Percentiles rank a stretch among this genome's conserved stretches.
These are phyloP conservation scores for Ganoderma leucocontextum DNA, from an alignment of 1,284 basidiomycete genomes.

Conservation along the genomic window DNA sequence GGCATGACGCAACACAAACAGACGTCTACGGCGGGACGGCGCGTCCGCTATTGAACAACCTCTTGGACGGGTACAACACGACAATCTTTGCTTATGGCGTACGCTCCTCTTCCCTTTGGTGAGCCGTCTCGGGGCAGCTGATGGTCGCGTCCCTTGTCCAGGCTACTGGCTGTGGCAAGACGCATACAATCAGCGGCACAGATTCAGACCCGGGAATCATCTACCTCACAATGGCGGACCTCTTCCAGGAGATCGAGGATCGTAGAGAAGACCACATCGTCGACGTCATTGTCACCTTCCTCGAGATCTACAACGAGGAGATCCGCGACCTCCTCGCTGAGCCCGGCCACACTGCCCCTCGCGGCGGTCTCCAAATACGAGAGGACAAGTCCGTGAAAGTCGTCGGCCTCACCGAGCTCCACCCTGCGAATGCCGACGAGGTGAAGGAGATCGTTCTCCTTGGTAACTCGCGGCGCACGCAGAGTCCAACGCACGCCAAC, in stretches of 20 bases:
- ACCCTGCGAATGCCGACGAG: conserved; percentile 85
- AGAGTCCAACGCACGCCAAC: conserved; percentile 94
- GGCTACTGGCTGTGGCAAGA: conserved; percentile 98
- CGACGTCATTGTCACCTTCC: conserved; percentile 90
- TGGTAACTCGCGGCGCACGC: conserved; percentile 88
- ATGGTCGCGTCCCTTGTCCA: conserved; percentile 43
- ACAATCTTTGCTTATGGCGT: conserved; percentile 98
- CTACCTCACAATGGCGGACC: conserved; percentile 95
- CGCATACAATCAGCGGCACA: conserved; percentile 95
- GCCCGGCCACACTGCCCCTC: conserved; percentile 66
- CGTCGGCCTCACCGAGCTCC: conserved; percentile 81
- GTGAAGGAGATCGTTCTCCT: conserved; percentile 91
- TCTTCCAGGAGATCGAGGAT: conserved; percentile 91
- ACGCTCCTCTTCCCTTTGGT: conserved; percentile 46
- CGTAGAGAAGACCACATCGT: conserved; percentile 82
- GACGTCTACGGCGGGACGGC: conserved; percentile 89
- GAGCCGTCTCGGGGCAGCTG: conserved; percentile 27
- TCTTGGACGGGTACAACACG: conserved; percentile 95
- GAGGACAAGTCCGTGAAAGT: conserved; percentile 95
- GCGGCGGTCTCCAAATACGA: conserved; percentile 89
- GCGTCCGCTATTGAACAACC: conserved; percentile 81
- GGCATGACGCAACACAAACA: conserved; percentile 79
- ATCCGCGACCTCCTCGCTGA: conserved; percentile 94
- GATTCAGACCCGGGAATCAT: conserved; percentile 90
- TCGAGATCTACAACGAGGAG: conserved; percentile 98